Evolutionary conservation across 306 rosid species (phyloP), one percentile per base, ranked within the genome.

Genomic region (Cercis canadensis): DNA sequence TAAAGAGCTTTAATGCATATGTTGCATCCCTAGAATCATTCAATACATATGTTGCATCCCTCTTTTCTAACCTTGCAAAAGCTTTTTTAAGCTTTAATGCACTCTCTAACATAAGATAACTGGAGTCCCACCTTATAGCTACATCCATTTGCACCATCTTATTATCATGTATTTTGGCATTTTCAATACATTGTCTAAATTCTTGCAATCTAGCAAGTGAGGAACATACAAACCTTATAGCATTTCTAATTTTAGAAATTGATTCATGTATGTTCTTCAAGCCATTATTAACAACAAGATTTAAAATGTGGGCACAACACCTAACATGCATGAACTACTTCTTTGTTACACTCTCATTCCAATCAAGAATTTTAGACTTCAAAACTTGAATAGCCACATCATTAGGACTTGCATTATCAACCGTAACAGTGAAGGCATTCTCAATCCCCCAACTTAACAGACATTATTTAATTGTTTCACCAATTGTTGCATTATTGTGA

Each of bases 121-220:
- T 54, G 10, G 61, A 70, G 32, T 71, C 64, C 57, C 37, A 63
- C 10, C 57, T 46, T 49, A 33, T 64, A 6, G 16, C 24, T 8
- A 55, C 58, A 74, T 74, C 65, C 5, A 75, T 51, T 10, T 33
- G 21, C 5, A 40, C n/a, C 12, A 11, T 7, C 8, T 13, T n/a
- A 9, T 50, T 53, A 9, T 6, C 9, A 2, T 32, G 8, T 17
- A 43, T 36, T 6, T 29, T 58, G 2, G 9, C 33, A 0, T 16
- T 17, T n/a, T 21, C n/a, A 0, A 50, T n/a, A 36, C 17, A 34
- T 4, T 6, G 3, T 13, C 15, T 54, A 11, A 65, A 57, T 4
- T 21, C 18, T 0, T 13, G 2, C 19, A 41, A 15, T 6, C 21
- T 14, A n/a, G 4, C 11, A 59, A 39, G 69, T 0, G 54, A 58